Base-by-base conservation (phyloP, 495 filamentous ascomycete species). In the Amphirosellinia nigrospora region DNA sequence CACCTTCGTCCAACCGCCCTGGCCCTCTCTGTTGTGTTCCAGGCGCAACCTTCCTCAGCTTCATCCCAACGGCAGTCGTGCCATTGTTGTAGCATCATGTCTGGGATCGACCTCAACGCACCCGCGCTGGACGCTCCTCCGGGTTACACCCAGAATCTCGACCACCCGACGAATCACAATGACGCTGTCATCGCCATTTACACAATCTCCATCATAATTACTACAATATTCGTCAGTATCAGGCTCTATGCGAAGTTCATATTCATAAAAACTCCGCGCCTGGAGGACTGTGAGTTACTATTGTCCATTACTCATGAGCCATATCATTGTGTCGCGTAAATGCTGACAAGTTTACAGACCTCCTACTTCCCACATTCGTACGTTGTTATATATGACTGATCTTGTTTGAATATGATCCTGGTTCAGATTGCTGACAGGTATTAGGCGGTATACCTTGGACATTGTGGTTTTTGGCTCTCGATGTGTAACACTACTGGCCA, bases 161-260 rank as follows among this genome's bases (percentile, higher is more conserved):
- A 77, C 36, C 74, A 79, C 55, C 78, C 79, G n/a, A 72, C 78
- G 3, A 79, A 76, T 62, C 36, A 61, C 4, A 81, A 80, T 48
- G 66, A 32, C 11, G 55, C 75, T 7, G 75, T 75, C 4, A 74
- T 73, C 66, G 73, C 64, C 41, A 70, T 80, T 15, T 55, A 68
- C 50, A 63, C 65, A 13, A 30, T 61, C 2, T 72, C 68, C 39
- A 67, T 71, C 32, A 36, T 70, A 19, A 56, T 78, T n/a, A 63
- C 69, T 30, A 70, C 72, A 3, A 34, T 72, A 3, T 75, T 70
- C 38, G 58, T 69, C 55, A 39, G 64, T 10, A 41, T 75, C 21
- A 67, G 74, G 19, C 23, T 55, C 15, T 77, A 75, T 72, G 71
- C 75, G 8, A 72, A 74, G 62, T 69, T 61, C 26, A 23, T 75